A percentile compares a stretch with the other conserved stretches of the same genome.
Evolutionary conservation across 2,329 filamentous ascomycete genomes (phyloP).

Genomic region (Incumbomyces delicatus): DNA sequence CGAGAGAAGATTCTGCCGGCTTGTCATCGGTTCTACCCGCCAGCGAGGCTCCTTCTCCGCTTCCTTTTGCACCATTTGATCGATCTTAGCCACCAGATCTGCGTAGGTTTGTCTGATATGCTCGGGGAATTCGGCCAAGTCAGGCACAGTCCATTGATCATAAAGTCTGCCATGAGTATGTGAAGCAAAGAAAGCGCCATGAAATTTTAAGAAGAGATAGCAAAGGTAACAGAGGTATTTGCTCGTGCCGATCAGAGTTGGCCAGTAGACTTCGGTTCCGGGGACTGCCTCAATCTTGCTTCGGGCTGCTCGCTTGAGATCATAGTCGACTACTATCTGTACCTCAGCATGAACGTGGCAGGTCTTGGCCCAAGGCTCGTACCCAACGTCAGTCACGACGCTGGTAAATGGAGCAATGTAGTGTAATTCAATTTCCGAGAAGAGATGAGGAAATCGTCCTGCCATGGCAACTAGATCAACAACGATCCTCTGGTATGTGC

Average conservation of each 20-base stretch:
- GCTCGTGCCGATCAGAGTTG: constrained; percentile 17
- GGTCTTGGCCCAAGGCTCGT: constrained; percentile 6
- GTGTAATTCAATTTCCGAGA: constrained; percentile 7
- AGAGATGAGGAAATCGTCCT: constrained; percentile 3
- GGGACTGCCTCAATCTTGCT: neutral
- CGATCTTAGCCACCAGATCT: neutral
- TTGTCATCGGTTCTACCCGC: constrained; percentile 8
- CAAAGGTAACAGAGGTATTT: constrained; percentile 22
- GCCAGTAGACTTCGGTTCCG: neutral
- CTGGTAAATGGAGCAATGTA: constrained; percentile 9
- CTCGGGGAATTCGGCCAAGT: constrained; percentile 11
- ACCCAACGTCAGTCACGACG: constrained; percentile 4
- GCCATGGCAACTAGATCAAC: constrained; percentile 4
- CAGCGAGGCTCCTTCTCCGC: neutral
- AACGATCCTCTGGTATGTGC: constrained; percentile 13
- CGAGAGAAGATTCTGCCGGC: constrained; percentile 2
- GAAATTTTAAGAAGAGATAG: constrained; percentile 16
- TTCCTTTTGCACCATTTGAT: neutral
- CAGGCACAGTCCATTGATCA: constrained; percentile 20
- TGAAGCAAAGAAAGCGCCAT: constrained; percentile 11
- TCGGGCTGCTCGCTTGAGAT: constrained; percentile 1
- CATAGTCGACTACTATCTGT: constrained; percentile 18
- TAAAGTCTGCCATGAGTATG: constrained; percentile 18
- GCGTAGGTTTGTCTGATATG: neutral
- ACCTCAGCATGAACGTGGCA: constrained; percentile 20